Conservation (phyloP, 2,329 filamentous ascomycete species). For the Fusarium pseudonygamai region DNA sequence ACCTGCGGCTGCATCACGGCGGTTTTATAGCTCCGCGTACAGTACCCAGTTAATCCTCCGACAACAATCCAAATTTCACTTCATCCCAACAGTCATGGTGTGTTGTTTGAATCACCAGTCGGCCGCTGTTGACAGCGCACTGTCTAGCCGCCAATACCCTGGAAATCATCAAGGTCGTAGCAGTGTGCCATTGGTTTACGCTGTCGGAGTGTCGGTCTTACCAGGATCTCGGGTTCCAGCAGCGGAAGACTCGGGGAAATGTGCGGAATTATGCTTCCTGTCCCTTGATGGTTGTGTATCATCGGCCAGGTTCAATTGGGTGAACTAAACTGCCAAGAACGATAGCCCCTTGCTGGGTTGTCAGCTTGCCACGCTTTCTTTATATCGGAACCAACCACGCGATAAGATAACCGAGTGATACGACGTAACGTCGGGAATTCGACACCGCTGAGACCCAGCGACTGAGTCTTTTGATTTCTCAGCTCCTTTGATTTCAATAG, state of each 20-base stretch:
- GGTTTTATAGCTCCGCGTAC: background rate
- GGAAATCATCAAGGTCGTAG: background rate
- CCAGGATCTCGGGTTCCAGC: background rate
- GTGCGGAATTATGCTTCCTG: background rate
- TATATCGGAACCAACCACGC: background rate
- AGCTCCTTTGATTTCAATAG: accelerated
- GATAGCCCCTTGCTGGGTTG: background rate
- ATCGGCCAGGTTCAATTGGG: accelerated
- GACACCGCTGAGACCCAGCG: background rate
- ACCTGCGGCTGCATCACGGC: background rate
- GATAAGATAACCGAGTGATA: background rate
- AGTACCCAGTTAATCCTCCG: background rate
- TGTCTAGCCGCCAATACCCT: background rate
- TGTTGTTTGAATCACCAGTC: background rate
- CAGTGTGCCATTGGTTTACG: background rate
- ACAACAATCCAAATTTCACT: background rate
- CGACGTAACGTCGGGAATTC: accelerated
- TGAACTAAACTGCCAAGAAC: background rate
- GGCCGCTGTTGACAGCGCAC: background rate
- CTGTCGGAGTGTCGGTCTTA: background rate
- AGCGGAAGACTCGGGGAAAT: background rate
- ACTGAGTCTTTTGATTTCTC: background rate
- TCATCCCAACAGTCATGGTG: background rate
- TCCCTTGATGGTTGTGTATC: background rate
- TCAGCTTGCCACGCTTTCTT: background rate